Evolutionary conservation across 2,329 filamentous ascomycete species (phyloP).

Genomic region (Penicillium sp.): DNA sequence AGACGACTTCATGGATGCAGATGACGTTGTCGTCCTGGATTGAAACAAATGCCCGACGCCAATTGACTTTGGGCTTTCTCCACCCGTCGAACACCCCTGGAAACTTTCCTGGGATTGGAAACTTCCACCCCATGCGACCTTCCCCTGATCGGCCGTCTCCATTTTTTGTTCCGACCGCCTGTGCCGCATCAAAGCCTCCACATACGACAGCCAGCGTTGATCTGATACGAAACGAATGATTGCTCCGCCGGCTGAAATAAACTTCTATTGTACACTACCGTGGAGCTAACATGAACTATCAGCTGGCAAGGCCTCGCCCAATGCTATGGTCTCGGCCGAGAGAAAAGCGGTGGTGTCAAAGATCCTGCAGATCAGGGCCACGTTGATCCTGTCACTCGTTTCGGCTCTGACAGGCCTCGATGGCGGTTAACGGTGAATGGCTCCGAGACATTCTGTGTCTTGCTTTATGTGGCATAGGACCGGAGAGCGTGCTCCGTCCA

Average conservation of each 20-base stretch:
- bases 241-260: conserved; percentile 1
- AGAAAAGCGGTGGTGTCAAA: not conserved
- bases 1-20: conserved; percentile 30
- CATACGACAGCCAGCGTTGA: conserved; percentile 7
- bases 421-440: not conserved
- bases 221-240: conserved; percentile 1
- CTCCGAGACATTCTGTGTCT: not conserved
- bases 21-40: conserved; percentile 36
- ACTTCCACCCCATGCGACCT: conserved; percentile 2
- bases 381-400: conserved; percentile 11
- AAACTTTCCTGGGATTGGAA: not conserved
- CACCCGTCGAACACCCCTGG: not conserved
- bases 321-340: not conserved
- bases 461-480: not conserved
- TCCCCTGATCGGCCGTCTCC: conserved; percentile 14
- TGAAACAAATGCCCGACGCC: conserved; percentile 9
- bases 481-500: not conserved
- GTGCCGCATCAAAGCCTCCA: conserved; percentile 2
- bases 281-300: not conserved
- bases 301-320: not conserved
- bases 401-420: conserved; percentile 7
- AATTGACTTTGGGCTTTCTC: not conserved
- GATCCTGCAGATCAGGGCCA: not conserved
- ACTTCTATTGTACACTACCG: not conserved
- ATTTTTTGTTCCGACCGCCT: conserved; percentile 11